phyloP scores from a whole-genome alignment of 2,329 filamentous ascomycete species.

The Cytospora chrysosperma region DNA sequence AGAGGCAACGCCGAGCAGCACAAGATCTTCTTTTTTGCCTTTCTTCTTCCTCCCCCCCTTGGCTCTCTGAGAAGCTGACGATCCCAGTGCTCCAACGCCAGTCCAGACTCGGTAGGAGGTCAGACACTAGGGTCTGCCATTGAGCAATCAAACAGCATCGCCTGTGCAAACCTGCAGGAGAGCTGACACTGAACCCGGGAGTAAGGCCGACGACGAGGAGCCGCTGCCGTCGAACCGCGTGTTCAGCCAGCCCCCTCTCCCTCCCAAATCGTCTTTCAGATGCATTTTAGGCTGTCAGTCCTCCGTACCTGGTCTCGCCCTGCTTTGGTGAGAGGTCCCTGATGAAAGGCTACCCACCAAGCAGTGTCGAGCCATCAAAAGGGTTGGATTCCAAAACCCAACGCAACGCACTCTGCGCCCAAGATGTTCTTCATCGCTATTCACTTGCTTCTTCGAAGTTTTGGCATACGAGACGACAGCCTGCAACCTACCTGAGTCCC shows the following conservation, averaged over 20 bases:
- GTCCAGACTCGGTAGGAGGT: conserved; percentile 2
- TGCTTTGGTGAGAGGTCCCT: conserved; percentile 12
- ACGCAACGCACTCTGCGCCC: conserved; percentile 12
- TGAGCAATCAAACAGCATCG: conserved; percentile 23
- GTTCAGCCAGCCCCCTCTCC: conserved; percentile 12
- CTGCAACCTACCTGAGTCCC: not conserved
- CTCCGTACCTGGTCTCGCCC: conserved; percentile 10
- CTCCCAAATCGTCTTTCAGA: not conserved
- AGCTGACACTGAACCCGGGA: not conserved
- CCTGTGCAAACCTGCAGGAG: conserved; percentile 8
- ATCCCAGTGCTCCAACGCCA: conserved; percentile 2
- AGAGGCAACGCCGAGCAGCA: conserved; percentile 17
- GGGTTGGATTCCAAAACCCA: not conserved
- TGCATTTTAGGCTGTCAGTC: conserved; percentile 11
- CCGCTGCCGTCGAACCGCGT: conserved; percentile 16
- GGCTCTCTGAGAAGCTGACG: not conserved
- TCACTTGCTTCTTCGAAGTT: not conserved
- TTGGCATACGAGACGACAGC: not conserved
- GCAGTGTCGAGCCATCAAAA: not conserved
- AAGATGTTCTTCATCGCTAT: not conserved
- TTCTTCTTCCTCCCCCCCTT: not conserved
- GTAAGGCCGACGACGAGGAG: conserved; percentile 7
- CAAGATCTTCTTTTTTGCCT: conserved; percentile 2
- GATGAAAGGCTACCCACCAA: conserved; percentile 12
- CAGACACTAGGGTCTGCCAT: conserved; percentile 11